Percentiles rank a stretch among this genome's conserved stretches.
Evolutionary conservation across 2,329 filamentous ascomycete genomes (phyloP).

Genomic region (Metarhizium sp.): DNA sequence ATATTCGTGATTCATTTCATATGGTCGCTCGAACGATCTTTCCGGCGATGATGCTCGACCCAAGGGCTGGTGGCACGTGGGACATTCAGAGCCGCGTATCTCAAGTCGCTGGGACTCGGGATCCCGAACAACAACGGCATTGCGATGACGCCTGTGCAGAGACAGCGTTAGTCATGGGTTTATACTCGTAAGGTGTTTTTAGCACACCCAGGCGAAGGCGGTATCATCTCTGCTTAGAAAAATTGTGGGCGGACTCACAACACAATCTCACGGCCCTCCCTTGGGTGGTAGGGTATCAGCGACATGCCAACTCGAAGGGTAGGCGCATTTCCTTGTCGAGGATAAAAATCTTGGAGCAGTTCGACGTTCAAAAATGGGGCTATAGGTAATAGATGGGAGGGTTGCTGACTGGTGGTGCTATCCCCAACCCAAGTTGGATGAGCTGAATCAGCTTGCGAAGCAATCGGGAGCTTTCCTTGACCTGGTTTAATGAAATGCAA

Average conservation of each 20-base stretch:
- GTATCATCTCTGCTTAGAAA: background rate
- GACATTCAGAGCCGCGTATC: slow-evolving; percentile 72
- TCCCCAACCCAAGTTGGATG: background rate
- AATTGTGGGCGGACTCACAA: slow-evolving; percentile 46
- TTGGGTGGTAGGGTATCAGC: slow-evolving; percentile 65
- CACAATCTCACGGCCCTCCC: slow-evolving; percentile 69
- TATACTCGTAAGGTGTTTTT: background rate
- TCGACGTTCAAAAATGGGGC: background rate
- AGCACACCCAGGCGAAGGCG: background rate
- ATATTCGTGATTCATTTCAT: slow-evolving; percentile 46
- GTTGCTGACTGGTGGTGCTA: background rate
- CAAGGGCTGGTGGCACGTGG: slow-evolving; percentile 77
- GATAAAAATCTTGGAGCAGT: background rate
- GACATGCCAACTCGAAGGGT: slow-evolving; percentile 36
- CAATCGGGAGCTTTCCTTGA: background rate
- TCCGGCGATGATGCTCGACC: slow-evolving; percentile 35
- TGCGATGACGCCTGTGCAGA: slow-evolving; percentile 67
- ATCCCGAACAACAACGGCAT: slow-evolving; percentile 88
- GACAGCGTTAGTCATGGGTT: background rate
- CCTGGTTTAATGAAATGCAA: background rate
- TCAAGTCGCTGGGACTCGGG: slow-evolving; percentile 75
- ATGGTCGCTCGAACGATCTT: slow-evolving; percentile 35
- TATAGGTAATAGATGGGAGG: background rate
- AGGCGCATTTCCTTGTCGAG: slow-evolving; percentile 3
- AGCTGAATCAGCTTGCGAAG: background rate